Base-by-base conservation (phyloP, 169 alveolate species). In the Eimeria sp. region DNA sequence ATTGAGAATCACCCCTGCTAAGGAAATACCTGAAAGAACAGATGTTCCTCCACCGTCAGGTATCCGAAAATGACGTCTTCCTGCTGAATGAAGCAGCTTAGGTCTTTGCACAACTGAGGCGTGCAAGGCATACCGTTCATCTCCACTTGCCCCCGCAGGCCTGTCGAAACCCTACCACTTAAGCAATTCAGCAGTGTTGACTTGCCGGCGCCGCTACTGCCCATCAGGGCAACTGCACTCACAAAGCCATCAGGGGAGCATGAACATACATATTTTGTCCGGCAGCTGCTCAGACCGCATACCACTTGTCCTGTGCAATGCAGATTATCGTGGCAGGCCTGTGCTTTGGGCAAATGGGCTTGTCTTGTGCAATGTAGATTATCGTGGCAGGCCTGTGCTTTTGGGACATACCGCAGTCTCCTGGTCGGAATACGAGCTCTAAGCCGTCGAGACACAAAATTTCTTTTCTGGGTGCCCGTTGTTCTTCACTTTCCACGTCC, bases 131-230 rank as follows among this genome's bases (percentile, higher is more conserved):
- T 43, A 20, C 98, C 97, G 89, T 97, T 97, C 64, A 93, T 77
- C 10, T 56, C 27, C n/a, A 97, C 93, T 33, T 77, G 76, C n/a
- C 96, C 96, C 30, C 64, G 97, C 97, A 64, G 95, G 27, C 64
- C 90, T 80, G 66, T 40, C 60, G 89, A 85, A 37, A 96, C 89
- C 88, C 89, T 95, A 54, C 93, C 98, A 62, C 89, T 46, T 58
- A 87, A n/a, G 54, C 90, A 91, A 77, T 98, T 97, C 58, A 98
- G 95, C 8, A 98, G 90, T 1, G 98, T 97, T 37, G 99, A 97
- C 94, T 98, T 98, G 33, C 99, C 99, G 64, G 99, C 98, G 27
- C 99, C 99, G 33, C 98, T 97, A 68, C 98, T 90, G 20, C 99
- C 99, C 98, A 98, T 96, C 82, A 98, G 95, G 23, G 98, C 98